Percentiles rank a stretch among this genome's conserved stretches.
These are phyloP conservation scores for Kazachstania kunashirensis DNA, from an alignment of 805 yeast genomes.

Conservation along the genomic window DNA sequence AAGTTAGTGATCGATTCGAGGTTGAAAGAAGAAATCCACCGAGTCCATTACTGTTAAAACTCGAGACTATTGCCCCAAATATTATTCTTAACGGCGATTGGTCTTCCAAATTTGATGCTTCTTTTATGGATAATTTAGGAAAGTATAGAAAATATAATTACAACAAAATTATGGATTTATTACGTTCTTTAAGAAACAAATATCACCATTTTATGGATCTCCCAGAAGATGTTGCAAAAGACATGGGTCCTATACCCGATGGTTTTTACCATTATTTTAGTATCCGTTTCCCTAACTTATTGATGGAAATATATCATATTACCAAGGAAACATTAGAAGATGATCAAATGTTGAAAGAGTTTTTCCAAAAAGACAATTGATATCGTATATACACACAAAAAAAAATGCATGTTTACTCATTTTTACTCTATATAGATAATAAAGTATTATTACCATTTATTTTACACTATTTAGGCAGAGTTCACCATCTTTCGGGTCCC, in stretches of 20 bases:
- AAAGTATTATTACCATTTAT: no score
- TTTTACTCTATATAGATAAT: no score
- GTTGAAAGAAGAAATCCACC: constrained; percentile 76
- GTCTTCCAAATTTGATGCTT: constrained; percentile 62
- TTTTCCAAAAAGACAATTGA: constrained; percentile 21
- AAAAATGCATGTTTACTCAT: no score
- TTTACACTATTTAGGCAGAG: constrained; percentile 38
- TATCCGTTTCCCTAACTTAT: constrained; percentile 61
- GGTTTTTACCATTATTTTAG: constrained; percentile 78
- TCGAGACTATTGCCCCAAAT: constrained; percentile 43
- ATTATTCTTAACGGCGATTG: constrained; percentile 62
- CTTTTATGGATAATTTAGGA: constrained; percentile 74
- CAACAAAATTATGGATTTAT: constrained; percentile 68
- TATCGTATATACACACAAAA: background rate
- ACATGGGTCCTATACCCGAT: constrained; percentile 72
- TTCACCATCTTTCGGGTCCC: constrained; percentile 39
- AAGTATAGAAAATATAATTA: constrained; percentile 83
- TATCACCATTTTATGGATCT: constrained; percentile 90
- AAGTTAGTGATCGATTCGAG: constrained; percentile 87
- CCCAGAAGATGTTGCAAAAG: constrained; percentile 51
- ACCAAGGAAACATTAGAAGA: constrained; percentile 47
- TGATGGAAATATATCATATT: constrained; percentile 64
- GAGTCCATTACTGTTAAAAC: constrained; percentile 41
- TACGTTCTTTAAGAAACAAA: constrained; percentile 86
- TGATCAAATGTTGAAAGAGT: constrained; percentile 50